These are phyloP conservation scores for Starmerella ratchasimensis DNA, from an alignment of 805 yeast genomes.

Conservation along the genomic window DNA sequence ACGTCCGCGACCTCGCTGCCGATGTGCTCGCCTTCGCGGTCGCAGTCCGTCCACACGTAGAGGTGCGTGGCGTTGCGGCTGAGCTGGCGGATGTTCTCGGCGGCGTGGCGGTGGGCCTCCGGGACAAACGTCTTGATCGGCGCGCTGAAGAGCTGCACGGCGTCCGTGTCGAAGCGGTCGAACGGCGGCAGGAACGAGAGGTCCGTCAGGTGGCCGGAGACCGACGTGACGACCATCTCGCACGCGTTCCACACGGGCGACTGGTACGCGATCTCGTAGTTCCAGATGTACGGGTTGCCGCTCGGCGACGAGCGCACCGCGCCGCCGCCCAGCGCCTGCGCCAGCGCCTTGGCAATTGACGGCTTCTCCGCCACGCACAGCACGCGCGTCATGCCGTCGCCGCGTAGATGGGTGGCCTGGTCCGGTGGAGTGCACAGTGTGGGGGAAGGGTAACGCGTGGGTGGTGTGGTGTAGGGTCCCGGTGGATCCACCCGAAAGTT, in stretches of 20 bases:
- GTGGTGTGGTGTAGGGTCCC: no score
- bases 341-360: constrained; percentile 78
- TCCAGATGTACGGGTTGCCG: constrained; percentile 49
- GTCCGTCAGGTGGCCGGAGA: constrained; percentile 67
- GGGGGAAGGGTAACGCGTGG: no score
- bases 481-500: no score
- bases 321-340: constrained; percentile 67
- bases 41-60: constrained; percentile 98
- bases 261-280: constrained; percentile 60
- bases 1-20: constrained; percentile 69
- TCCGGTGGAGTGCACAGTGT: no score
- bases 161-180: constrained; percentile 54
- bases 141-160: constrained; percentile 57
- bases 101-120: constrained; percentile 36
- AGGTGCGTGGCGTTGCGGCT: constrained; percentile 46
- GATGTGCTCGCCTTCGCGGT: constrained; percentile 88
- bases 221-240: constrained; percentile 82
- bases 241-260: constrained; percentile 54
- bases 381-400: no score
- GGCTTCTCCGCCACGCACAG: constrained; percentile 97
- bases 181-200: constrained; percentile 50
- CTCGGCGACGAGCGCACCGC: constrained; percentile 35
- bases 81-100: constrained; percentile 53
- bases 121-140: constrained; percentile 37
- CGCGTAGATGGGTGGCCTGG: no score